Base-by-base conservation (phyloP, 805 yeast species). In the Zygosaccharomyces lentus region DNA sequence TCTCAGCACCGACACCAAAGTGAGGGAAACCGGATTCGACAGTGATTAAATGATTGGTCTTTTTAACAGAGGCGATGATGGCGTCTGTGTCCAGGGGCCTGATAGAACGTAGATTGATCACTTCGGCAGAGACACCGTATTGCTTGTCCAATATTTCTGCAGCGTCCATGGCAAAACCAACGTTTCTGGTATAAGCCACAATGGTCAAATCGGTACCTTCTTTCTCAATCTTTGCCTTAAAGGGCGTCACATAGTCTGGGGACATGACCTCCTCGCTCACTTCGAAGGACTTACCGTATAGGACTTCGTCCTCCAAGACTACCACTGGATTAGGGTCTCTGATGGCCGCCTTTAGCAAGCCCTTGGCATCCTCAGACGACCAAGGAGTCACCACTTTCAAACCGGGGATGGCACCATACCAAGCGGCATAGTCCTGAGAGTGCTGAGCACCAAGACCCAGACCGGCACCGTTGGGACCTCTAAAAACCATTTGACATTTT, bases 381-480 rank as follows among this genome's bases (percentile, higher is more conserved):
- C 82, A 93, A 45, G 99, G 99, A 37, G 96, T 87, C 41, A 93
- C 73, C 34, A 93, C 99, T 77, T 93, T 93, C 68, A 93, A 78
- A 68, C 99, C 99, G 51, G 99, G 99, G 60, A 93, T 89, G 43
- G 95, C 76, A 56, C 96, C 98, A 73, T 93, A 93, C 99, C 99
- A 93, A 45, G 96, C 89, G 46, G 96, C 78, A 70, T 81, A 93
- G 74, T 89, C 95, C 75, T 93, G 99, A 23, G 99, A 93, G 75
- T 93, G 99, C 74, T 93, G 99, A 49, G 99, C 99, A 61, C 81
- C 99, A 59, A 93, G 99, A 80, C 98, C 98, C 41, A 97, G 97
- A 58, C 99, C 96, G 41, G 99, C 96, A 72, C 99, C 99, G 71
- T 93, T 93, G 52, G 99, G 98, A 64, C 99, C 99, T 74, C 99